Base-by-base conservation (phyloP, 768 basidiomycete genomes). In the Panaeolus papilionaceus region DNA sequence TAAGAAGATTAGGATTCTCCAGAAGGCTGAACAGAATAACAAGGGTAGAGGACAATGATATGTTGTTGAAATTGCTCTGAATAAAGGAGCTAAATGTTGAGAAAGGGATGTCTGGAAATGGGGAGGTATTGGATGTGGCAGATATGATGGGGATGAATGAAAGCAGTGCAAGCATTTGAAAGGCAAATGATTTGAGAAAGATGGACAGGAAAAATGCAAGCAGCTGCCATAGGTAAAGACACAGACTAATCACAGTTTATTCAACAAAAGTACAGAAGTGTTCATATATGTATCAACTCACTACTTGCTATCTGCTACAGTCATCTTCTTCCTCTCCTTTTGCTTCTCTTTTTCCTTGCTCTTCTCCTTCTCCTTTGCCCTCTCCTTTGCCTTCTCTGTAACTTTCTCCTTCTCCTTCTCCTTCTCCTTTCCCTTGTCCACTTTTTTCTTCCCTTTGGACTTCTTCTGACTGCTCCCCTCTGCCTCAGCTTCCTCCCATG, bases 1-100 rank as follows among this genome's bases (percentile, higher is more conserved):
- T 69, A 12, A 74, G 47, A 4, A 74, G 64, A 38, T 72, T 66
- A 6, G 65, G 44, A 58, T 74, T 74, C 28, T 74, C 67, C 20
- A 64, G 63, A 37, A 72, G 18, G n/a, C 65, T 67, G 45, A 74
- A 71, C 2, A 74, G 65, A 5, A 74, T 47, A 14, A 71, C 37
- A 6, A 73, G 65, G 23, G 66, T 66, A 44, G 70, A 70, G 37
- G 67, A 23, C 20, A 74, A 61, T 2, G 73, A 71, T 14, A 71
- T 68, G 3, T 68, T 51, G 26, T 64, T 51, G 40, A 74, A 72
- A 63, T 69, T 69, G 8, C 62, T 3, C 37, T 20, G 10, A 18
- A 74, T 67, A 65, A 72, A 69, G 5, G 42, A 33, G 45, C 63
- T 72, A 62, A 74, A 72, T 4, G 23, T 28, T n/a, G 38, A 51